These are phyloP conservation scores for Epichloe sp. DNA, from an alignment of 2,329 filamentous ascomycete genomes.

Conservation along the genomic window DNA sequence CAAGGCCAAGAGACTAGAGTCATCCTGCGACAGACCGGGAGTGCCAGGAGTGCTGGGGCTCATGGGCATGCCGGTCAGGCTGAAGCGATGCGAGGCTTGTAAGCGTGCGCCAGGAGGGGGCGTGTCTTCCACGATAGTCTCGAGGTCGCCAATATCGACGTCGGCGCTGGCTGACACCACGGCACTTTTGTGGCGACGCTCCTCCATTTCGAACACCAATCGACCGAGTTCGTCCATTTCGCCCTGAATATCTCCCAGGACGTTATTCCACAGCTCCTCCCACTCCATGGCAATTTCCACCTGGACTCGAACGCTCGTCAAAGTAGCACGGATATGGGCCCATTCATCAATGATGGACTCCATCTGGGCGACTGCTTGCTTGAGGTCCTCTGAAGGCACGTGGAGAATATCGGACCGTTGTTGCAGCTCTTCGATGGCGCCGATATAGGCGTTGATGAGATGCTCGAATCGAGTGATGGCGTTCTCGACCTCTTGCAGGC, in stretches of 20 bases:
- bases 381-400: constrained; percentile 59
- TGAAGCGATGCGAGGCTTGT: constrained; percentile 51
- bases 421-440: constrained; percentile 87
- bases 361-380: constrained; percentile 73
- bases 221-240: constrained; percentile 70
- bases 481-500: constrained; percentile 57
- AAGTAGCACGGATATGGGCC: constrained; percentile 63
- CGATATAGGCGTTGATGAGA: constrained; percentile 82
- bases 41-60: constrained; percentile 47
- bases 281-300: constrained; percentile 98
- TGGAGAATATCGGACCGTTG: constrained; percentile 58
- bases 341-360: constrained; percentile 75
- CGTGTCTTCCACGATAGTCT: constrained; percentile 85
- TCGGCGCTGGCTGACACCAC: constrained; percentile 49
- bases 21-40: constrained; percentile 54
- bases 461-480: constrained; percentile 77
- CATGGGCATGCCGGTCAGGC: constrained; percentile 49
- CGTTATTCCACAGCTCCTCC: constrained; percentile 92
- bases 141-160: constrained; percentile 74
- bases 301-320: constrained; percentile 73
- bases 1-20: constrained; percentile 74
- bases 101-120: constrained; percentile 42
- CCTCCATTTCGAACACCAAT: constrained; percentile 95
- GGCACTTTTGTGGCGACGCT: constrained; percentile 72
- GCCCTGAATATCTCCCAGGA: constrained; percentile 82